These are phyloP conservation scores for Sporobolomyces phaffii DNA, from an alignment of 768 basidiomycete genomes.

Conservation along the genomic window DNA sequence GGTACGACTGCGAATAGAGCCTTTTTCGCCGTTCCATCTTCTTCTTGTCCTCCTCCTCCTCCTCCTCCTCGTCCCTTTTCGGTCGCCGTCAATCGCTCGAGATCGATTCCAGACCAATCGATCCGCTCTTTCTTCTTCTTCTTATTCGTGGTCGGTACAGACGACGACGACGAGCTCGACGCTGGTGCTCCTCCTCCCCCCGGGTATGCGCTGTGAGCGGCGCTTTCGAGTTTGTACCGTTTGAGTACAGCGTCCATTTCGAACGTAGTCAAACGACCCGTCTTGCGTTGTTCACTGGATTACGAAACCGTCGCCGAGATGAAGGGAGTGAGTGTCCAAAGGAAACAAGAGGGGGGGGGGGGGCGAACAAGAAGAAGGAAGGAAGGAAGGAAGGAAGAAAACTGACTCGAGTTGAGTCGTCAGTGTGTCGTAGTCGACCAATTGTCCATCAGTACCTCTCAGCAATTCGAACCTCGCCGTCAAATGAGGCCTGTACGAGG, in stretches of 20 bases:
- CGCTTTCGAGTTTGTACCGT: conserved; percentile 37
- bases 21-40: too few species aligned
- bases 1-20: too few species aligned
- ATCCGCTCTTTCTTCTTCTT: conserved; percentile 18
- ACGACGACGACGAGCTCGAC: too few species aligned
- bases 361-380: too few species aligned
- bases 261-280: conserved; percentile 27
- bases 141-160: not conserved
- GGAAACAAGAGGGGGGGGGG: too few species aligned
- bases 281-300: conserved; percentile 39
- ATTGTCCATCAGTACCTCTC: conserved; percentile 32
- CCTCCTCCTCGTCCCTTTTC: not conserved
- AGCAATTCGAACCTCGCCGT: conserved; percentile 38
- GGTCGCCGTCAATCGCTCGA: not conserved
- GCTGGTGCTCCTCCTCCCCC: too few species aligned
- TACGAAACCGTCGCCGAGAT: too few species aligned
- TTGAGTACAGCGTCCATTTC: conserved; percentile 38
- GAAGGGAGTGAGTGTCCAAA: too few species aligned
- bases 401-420: conserved; percentile 36
- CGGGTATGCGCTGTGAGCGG: not conserved
- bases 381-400: too few species aligned
- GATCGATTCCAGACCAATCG: conserved; percentile 19
- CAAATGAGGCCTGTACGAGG: conserved; percentile 35
- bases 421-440: conserved; percentile 34
- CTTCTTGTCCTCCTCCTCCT: too few species aligned